Base-by-base conservation (phyloP, 2,329 filamentous ascomycete genomes). In the Exophiala dermatitidis region DNA sequence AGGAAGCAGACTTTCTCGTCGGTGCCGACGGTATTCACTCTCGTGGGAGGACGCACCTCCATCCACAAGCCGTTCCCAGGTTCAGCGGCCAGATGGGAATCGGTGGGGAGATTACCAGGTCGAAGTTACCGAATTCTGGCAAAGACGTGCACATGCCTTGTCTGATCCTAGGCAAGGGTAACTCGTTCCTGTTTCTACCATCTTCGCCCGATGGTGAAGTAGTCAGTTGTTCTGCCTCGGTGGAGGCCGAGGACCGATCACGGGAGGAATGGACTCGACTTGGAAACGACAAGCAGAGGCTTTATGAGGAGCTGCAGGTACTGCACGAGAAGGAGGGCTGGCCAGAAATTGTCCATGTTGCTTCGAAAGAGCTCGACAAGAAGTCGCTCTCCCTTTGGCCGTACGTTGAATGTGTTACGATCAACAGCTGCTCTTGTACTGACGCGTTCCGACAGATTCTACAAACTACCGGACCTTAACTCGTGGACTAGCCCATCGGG, bases 21-120 rank as follows among this genome's bases (percentile, higher is more conserved):
- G 64, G 63, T 4, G 58, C 59, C 9, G 63, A 66, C 50, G 64
- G 64, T 3, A 65, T 65, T 41, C 61, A 66, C 52, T 61, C 60
- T 4, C 7, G 54, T 32, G 56, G 60, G 8, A 52, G 61, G 5
- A 50, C 42, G 3, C 32, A 52, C 34, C 31, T 62, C 28, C 42
- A 52, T 10, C 54, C 58, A 8, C 31, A 26, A 9, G 49, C 50
- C 2, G 41, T 50, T 2, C 59, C 60, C 10, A 52, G 46, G 2
- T 62, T 57, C 50, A 60, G 50, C 42, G 60, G 60, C 32, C 60
- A 53, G 19, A 37, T 58, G 28, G 60, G 57, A n/a, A 46, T 62
- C 8, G 57, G 54, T 8, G 57, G 57, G 0, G 48, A 49, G 33
- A 29, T 59, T 9, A 7, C 50, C 3, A 43, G 26, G 38, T 42